Evolutionary conservation across 176 grass and related monocot species (phyloP), one percentile per base, ranked within the genome.

Genomic region (Poa annua): DNA sequence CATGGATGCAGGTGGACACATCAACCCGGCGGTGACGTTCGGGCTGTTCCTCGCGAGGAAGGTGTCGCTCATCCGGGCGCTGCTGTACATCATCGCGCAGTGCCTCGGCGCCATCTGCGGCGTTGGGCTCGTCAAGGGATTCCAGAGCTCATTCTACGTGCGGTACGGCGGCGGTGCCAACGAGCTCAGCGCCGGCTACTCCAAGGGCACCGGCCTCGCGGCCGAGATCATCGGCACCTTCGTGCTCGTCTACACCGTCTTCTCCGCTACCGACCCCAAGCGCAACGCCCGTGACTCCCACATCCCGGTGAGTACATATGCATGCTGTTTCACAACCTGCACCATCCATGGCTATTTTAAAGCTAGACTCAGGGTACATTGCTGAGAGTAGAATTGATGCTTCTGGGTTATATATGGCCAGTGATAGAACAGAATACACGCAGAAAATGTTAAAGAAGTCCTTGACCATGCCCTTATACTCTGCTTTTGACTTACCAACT

Each of bases 201-300:
- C 92, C 64, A 89, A 85, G 74, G 94, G 94, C 66, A 94, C 94
- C 5, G 94, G 88, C 4, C 88, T 97, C 71, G 94, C 79, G 26
- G 94, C 94, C 36, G 94, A 97, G 90, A 97, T 97, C 85, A 94
- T 94, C 72, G 94, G 94, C 83, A 97, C 94, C n/a, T 97, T 94
- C 82, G 90, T 97, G 13, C 94, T 97, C 72, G 94, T 97, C 71
- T 97, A 97, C 86, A 97, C 94, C 53, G 94, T 97, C 74, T 97
- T 97, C 90, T 90, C 94, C 66, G 94, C 92, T 75, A 97, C 95
- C 67, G 95, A 94, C 67, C 92, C 90, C 66, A 94, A 97, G 82
- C 95, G 95, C 83, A 97, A 39, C 44, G 92, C 95, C 66, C 88
- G 95, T 39, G 92, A 94, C 64, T 94, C 95, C 35, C 88, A 94